Evolutionary conservation across 306 rosid species (phyloP).

Genomic region (Quercus gilva): DNA sequence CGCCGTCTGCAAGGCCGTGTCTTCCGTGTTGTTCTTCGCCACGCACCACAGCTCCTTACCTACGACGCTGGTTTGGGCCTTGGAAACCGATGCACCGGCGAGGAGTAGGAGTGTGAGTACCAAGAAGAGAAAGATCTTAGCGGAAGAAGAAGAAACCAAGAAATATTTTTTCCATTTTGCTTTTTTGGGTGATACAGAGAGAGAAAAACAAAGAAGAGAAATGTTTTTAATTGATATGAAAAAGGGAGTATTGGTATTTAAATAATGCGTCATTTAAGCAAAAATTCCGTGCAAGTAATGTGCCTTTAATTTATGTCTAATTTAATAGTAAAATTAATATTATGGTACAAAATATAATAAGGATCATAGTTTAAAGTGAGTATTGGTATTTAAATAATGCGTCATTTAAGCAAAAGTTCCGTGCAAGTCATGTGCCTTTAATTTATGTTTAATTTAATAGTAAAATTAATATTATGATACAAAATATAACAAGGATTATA

Average conservation of each 20-base stretch:
- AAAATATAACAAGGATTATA: rapidly evolving
- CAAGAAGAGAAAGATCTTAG: neutral
- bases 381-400: no score
- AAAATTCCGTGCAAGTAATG: no score
- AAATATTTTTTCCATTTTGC: slow-evolving; percentile 29
- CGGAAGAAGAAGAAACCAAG: neutral
- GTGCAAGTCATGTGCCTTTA: no score
- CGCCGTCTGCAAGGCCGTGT: slow-evolving; percentile 60
- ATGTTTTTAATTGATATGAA: neutral
- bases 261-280: rapidly evolving
- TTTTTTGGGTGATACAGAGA: neutral
- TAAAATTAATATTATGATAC: no score
- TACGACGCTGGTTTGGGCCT: slow-evolving; percentile 25
- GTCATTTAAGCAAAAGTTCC: no score
- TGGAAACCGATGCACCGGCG: slow-evolving; percentile 21
- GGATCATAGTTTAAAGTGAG: rapidly evolving
- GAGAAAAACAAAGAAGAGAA: neutral
- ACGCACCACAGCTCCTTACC: slow-evolving; percentile 86
- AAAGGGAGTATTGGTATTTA: no score
- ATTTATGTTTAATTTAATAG: no score
- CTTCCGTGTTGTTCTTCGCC: slow-evolving; percentile 91
- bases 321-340: no score
- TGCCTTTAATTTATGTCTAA: no score
- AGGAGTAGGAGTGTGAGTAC: slow-evolving; percentile 16
- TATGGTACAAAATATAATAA: rapidly evolving